A percentile compares a stretch with the other conserved stretches of the same genome.
Evolutionary conservation across 768 basidiomycete species (phyloP).

Genomic region (Chalciporus pseudorubinellus): DNA sequence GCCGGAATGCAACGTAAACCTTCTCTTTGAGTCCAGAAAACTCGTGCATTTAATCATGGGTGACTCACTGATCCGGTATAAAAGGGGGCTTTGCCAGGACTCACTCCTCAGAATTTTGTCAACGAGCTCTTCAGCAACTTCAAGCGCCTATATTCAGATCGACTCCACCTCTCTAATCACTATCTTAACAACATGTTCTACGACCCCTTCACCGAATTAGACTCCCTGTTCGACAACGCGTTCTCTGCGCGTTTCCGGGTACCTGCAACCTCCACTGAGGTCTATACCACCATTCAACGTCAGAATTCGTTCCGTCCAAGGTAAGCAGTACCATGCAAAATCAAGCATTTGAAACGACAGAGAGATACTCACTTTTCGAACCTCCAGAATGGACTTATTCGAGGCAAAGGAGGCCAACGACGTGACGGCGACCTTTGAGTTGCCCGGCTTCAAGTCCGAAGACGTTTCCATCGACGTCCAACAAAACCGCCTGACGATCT

Average conservation of each 20-base stretch:
- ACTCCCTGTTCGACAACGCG: slow-evolving; percentile 3
- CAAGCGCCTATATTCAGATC: not conserved
- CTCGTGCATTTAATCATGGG: not conserved
- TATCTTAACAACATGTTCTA: not conserved
- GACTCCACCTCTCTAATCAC: not conserved
- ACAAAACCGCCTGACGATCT: slow-evolving; percentile 43
- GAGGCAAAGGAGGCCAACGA: slow-evolving; percentile 39
- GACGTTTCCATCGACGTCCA: slow-evolving; percentile 47
- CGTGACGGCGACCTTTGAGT: slow-evolving; percentile 53
- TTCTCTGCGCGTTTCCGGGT: slow-evolving; percentile 21
- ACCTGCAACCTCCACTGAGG: not conserved
- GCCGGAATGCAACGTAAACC: not conserved
- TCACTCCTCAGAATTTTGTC: not conserved
- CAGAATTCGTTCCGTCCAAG: slow-evolving; percentile 15
- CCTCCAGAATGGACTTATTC: slow-evolving; percentile 43
- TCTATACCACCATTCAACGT: not conserved
- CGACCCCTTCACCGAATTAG: not conserved
- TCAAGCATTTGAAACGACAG: not conserved
- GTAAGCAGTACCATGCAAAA: slow-evolving; percentile 4
- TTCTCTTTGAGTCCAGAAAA: not conserved
- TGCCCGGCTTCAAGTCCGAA: slow-evolving; percentile 50
- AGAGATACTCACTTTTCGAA: not conserved
- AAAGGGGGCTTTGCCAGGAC: not conserved
- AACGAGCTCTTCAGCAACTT: not conserved
- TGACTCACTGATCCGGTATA: not conserved